Evolutionary conservation across 768 basidiomycete species (phyloP), one percentile per base, ranked within the genome.

Genomic region (Boletales sp.): DNA sequence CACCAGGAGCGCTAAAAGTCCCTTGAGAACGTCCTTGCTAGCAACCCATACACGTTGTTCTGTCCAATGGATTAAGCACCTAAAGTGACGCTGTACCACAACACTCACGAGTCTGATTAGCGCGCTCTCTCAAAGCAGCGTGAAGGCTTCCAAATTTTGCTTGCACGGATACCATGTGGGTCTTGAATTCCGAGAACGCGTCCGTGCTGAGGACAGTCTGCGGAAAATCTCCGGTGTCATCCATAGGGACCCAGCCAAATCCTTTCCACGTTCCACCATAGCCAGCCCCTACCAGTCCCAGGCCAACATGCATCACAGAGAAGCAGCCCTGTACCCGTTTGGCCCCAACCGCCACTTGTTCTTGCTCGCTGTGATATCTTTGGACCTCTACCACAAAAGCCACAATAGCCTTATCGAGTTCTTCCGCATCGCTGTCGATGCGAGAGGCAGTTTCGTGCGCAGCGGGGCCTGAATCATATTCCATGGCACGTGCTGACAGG

Each of bases 401-500:
- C 32, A 79, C 66, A 11, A 90, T 76, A 2, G 87, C 87, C 33
- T 81, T 78, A 53, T 87, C 86, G 10, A 90, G 75, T 57, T 90
- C 88, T 44, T 83, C 78, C 1, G 87, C 86, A 60, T 90, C 88
- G 6, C 81, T 76, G 59, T 87, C 83, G 53, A 90, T 86, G 35
- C 88, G 81, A 55, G 74, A 79, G 1, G 83, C 74, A 13, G 85
- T 86, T 53, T 87, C 83, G 11, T 75, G 66, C 5, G 81, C 66
- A 19, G 80, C 74, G 2, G 80, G 77, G 14, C 82, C 84, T 0
- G 86, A 84, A 59, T 90, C 86, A 53, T 88, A 90, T 59, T 87
- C 83, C 70, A 90, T 85, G 0, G 94, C 92, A 43, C 95, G 86
- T n/a, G 90, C 84, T 8, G 88, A 90, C 3, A 96, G 80, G 30